phyloP scores from a whole-genome alignment of 2,329 filamentous ascomycete genomes.

The Talaromyces marneffei region DNA sequence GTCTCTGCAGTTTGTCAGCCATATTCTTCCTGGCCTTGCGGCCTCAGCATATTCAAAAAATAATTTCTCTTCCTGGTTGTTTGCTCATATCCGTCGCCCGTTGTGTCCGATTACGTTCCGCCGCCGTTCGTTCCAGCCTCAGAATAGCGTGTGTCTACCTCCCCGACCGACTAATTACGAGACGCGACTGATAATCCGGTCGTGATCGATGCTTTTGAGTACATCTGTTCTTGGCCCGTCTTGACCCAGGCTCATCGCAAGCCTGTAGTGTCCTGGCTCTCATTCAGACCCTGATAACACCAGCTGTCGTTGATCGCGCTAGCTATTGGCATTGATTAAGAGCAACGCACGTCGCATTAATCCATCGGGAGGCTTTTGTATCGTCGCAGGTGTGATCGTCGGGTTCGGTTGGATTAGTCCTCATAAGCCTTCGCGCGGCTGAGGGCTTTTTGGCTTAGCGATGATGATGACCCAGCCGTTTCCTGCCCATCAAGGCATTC shows the following conservation, averaged over 20 bases:
- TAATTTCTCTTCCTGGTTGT: not conserved
- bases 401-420: slow-evolving; percentile 14
- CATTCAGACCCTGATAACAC: slow-evolving; percentile 30
- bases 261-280: slow-evolving; percentile 34
- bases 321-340: not conserved
- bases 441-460: slow-evolving; percentile 35
- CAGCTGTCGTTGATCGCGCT: slow-evolving; percentile 6
- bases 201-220: slow-evolving; percentile 32
- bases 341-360: not conserved
- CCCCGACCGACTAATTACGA: not conserved
- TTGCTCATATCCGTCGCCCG: not conserved
- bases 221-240: slow-evolving; percentile 24
- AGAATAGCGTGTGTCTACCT: not conserved
- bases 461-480: slow-evolving; percentile 53
- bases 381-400: slow-evolving; percentile 2
- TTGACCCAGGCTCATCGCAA: slow-evolving; percentile 28
- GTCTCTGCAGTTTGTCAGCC: slow-evolving; percentile 3
- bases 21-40: not conserved
- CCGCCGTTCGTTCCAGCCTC: not conserved
- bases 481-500: slow-evolving; percentile 56
- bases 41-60: not conserved
- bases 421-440: slow-evolving; percentile 28
- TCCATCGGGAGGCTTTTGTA: not conserved
- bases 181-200: slow-evolving; percentile 12
- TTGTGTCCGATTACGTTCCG: not conserved